Percentiles rank a stretch among this genome's conserved stretches.
Evolutionary conservation across 805 yeast species (phyloP).

Genomic region (Diddensiella caesifluorescens): DNA sequence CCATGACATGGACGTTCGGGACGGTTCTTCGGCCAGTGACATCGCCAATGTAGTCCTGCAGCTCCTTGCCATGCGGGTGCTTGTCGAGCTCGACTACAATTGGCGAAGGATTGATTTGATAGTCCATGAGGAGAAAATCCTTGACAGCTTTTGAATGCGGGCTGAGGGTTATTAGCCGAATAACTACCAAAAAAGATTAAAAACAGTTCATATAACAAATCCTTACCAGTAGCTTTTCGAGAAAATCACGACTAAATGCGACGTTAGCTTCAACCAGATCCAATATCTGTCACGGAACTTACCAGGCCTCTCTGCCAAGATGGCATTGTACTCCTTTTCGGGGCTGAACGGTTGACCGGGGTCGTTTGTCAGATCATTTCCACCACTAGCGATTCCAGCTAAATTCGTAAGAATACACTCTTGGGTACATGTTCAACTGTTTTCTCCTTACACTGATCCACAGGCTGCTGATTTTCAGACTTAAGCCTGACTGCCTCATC

Average conservation of each 20-base stretch:
- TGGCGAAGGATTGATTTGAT: conserved; percentile 68
- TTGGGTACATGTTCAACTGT: conserved; percentile 35
- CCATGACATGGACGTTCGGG: conserved; percentile 78
- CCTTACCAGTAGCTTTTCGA: conserved; percentile 41
- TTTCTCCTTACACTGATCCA: conserved; percentile 5
- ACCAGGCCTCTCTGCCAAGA: conserved; percentile 59
- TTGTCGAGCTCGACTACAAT: conserved; percentile 74
- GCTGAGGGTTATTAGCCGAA: conserved; percentile 17
- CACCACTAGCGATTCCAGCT: conserved; percentile 15
- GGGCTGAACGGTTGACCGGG: conserved; percentile 41
- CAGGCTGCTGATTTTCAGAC: too few species aligned
- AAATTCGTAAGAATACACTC: conserved; percentile 14
- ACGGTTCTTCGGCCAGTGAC: conserved; percentile 80
- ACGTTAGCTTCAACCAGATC: not conserved
- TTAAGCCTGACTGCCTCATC: conserved; percentile 17
- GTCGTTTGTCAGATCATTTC: conserved; percentile 21
- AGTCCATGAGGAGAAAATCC: conserved; percentile 54
- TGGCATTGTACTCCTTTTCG: conserved; percentile 49
- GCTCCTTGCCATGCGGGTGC: conserved; percentile 66
- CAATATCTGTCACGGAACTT: conserved; percentile 34
- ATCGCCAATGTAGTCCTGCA: conserved; percentile 66
- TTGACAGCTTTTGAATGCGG: conserved; percentile 76
- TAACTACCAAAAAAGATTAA: conserved; percentile 33
- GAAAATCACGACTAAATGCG: conserved; percentile 38
- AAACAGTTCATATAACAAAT: not conserved